Conservation (phyloP, 345 rosid genomes). For the Eucalyptus shirleyi region DNA sequence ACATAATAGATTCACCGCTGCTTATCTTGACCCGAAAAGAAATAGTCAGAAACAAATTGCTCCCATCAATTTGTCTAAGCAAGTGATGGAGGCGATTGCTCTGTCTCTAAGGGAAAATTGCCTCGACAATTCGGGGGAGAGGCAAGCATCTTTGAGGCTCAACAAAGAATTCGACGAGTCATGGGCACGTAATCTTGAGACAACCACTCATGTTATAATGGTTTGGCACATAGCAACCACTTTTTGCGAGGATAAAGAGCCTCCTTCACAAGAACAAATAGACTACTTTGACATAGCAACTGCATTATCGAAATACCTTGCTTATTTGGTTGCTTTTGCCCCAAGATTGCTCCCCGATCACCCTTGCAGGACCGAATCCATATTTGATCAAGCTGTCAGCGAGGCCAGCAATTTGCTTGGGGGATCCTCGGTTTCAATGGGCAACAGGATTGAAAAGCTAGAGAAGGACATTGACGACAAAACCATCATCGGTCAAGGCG, state of each 20-base stretch:
- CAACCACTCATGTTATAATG: neutral
- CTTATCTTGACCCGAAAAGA: neutral
- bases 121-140: neutral
- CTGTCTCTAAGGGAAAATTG: neutral
- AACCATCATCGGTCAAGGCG: rapidly evolving
- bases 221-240: neutral
- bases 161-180: too few species aligned
- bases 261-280: neutral
- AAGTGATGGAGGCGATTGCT: neutral
- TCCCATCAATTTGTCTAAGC: neutral
- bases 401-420: rapidly evolving
- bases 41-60: neutral
- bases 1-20: neutral
- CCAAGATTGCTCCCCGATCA: too few species aligned
- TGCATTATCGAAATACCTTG: too few species aligned
- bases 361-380: too few species aligned
- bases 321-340: too few species aligned
- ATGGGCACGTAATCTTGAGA: neutral
- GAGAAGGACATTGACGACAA: rapidly evolving
- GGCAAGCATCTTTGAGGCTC: neutral
- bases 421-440: too few species aligned
- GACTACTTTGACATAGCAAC: too few species aligned
- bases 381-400: rapidly evolving
- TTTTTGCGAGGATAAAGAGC: neutral
- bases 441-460: rapidly evolving